Evolutionary conservation across 345 rosid genomes (phyloP).

Genomic region (Passiflora organensis): DNA sequence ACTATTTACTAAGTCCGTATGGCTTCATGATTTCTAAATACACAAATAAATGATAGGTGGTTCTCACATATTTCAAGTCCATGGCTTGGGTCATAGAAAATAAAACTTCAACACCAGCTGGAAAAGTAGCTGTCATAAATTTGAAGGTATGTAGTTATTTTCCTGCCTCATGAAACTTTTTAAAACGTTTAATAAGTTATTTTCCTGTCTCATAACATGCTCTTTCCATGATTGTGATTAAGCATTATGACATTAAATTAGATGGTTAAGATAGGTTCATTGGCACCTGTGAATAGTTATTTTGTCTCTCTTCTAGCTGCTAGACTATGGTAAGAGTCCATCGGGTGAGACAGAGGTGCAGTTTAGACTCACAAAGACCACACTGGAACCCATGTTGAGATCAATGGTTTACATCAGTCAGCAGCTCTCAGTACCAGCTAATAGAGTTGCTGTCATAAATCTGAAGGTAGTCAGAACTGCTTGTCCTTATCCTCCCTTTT

Average conservation of each 20-base stretch:
- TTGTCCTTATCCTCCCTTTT: constrained; percentile 1
- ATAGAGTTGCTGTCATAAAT: constrained; percentile 63
- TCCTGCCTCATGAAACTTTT: constrained; percentile 1
- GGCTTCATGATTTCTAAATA: not conserved
- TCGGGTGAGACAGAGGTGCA: constrained; percentile 51
- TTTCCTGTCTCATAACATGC: not conserved
- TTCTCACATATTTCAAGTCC: constrained; percentile 60
- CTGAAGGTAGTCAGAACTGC: constrained; percentile 37
- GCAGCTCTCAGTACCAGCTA: constrained; percentile 53
- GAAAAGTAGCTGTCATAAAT: constrained; percentile 53
- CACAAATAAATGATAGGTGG: constrained; percentile 39
- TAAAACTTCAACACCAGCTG: constrained; percentile 32
- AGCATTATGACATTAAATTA: not conserved
- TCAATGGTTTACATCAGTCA: constrained; percentile 66
- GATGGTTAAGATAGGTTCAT: not conserved
- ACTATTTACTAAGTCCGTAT: too few species aligned
- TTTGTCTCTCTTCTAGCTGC: constrained; percentile 33
- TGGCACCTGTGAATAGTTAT: constrained; percentile 3
- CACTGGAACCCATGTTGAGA: constrained; percentile 60
- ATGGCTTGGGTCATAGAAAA: constrained; percentile 66
- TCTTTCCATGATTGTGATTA: not conserved
- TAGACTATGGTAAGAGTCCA: constrained; percentile 55
- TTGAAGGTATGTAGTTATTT: constrained; percentile 39
- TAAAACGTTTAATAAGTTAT: not conserved
- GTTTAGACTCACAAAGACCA: constrained; percentile 51